Conservation (phyloP, 1,284 basidiomycete species). For the Leucoagaricus sp. region DNA sequence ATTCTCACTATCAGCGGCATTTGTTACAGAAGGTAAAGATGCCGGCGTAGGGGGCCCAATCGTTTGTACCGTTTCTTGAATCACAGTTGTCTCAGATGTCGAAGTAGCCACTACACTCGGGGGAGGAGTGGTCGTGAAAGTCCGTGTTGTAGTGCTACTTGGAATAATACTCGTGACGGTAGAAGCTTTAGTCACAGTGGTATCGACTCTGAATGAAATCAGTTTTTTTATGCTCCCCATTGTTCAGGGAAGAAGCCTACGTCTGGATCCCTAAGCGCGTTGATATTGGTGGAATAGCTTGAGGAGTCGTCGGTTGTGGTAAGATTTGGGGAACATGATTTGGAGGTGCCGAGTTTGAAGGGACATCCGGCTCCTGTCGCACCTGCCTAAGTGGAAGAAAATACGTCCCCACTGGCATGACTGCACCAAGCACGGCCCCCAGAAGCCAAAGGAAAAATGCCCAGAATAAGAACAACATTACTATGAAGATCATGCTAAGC, state of each 20-base stretch:
- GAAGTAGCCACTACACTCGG: not conserved
- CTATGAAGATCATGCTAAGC: not conserved
- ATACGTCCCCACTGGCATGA: not conserved
- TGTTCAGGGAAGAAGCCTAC: not conserved
- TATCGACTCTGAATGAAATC: not conserved
- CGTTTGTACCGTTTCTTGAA: slow-evolving; percentile 1
- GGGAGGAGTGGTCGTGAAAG: not conserved
- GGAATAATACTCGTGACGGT: slow-evolving; percentile 7
- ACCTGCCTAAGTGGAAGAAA: not conserved
- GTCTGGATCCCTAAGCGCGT: not conserved
- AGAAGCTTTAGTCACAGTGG: not conserved
- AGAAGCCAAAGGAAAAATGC: not conserved
- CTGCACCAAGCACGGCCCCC: not conserved
- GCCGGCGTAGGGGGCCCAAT: not conserved
- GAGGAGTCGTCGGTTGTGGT: too few species aligned
- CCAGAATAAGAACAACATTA: not conserved
- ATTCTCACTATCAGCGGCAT: not conserved
- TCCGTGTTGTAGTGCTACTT: slow-evolving; percentile 9
- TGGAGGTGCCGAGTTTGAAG: not conserved
- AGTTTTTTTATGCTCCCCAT: not conserved
- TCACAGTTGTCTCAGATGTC: not conserved
- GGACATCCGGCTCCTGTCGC: not conserved
- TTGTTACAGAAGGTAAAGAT: not conserved
- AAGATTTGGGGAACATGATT: not conserved
- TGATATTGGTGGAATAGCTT: not conserved